phyloP scores from a whole-genome alignment of 495 filamentous ascomycete species.

The Zalerion maritima region DNA sequence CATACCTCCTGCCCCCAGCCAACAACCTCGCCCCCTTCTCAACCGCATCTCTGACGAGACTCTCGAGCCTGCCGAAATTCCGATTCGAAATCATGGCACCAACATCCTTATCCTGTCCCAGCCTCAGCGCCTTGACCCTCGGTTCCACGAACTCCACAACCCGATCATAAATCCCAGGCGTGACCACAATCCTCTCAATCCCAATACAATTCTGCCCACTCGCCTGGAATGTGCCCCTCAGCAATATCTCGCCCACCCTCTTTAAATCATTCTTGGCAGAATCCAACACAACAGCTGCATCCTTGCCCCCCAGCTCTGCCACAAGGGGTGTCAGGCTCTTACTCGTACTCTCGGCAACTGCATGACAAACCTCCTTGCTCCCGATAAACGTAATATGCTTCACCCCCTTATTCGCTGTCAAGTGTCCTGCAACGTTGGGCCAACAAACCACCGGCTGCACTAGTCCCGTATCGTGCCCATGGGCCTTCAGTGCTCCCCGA shows the following conservation, averaged over 20 bases:
- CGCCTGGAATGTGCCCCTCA: slow-evolving; percentile 88
- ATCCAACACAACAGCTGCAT: slow-evolving; percentile 84
- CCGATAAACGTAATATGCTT: slow-evolving; percentile 97
- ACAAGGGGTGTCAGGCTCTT: slow-evolving; percentile 69
- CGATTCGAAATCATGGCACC: slow-evolving; percentile 77
- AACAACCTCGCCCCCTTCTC: slow-evolving; percentile 63
- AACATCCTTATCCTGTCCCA: slow-evolving; percentile 53
- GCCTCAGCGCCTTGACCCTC: slow-evolving; percentile 54
- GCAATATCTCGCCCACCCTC: slow-evolving; percentile 60
- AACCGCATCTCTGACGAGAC: slow-evolving; percentile 63
- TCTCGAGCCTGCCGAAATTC: slow-evolving; percentile 54
- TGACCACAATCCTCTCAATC: slow-evolving; percentile 80
- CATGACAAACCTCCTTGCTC: slow-evolving; percentile 69
- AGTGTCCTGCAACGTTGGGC: slow-evolving; percentile 60
- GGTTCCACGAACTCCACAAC: slow-evolving; percentile 57
- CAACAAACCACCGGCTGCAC: slow-evolving; percentile 80
- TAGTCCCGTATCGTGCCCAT: slow-evolving; percentile 70
- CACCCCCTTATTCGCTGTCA: slow-evolving; percentile 79
- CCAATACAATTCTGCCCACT: slow-evolving; percentile 98
- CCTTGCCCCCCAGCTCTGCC: slow-evolving; percentile 90
- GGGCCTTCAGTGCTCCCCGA: slow-evolving; percentile 61
- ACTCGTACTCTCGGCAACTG: slow-evolving; percentile 74
- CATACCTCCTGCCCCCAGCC: slow-evolving; percentile 57
- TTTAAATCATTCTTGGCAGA: slow-evolving; percentile 49
- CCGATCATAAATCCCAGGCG: slow-evolving; percentile 54